These are phyloP conservation scores for Phytophthora fragariae DNA, from an alignment of 352 stramenopile species.

Conservation along the genomic window DNA sequence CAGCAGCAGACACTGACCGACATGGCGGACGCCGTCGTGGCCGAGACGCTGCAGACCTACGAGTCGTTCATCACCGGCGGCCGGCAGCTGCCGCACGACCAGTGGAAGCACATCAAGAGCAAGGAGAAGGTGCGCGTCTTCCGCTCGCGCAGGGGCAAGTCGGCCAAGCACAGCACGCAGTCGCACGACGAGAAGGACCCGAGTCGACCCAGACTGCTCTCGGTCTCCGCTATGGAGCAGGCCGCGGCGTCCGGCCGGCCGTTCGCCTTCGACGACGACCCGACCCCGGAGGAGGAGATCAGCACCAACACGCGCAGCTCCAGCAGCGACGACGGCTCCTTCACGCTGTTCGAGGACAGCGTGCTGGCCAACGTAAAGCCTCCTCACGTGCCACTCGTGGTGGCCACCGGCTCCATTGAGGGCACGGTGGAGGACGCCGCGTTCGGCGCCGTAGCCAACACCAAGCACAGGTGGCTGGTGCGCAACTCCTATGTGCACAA, in stretches of 20 bases:
- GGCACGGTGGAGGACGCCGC: constrained; percentile 44
- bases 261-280: constrained; percentile 33
- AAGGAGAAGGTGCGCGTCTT: constrained; percentile 63
- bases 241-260: constrained; percentile 22
- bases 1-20: constrained; percentile 52
- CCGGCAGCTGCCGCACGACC: constrained; percentile 38
- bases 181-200: constrained; percentile 37
- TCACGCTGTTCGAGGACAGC: constrained; percentile 44
- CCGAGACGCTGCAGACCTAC: constrained; percentile 61
- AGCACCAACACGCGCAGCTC: constrained; percentile 40
- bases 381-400: constrained; percentile 36
- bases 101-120: constrained; percentile 63
- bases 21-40: constrained; percentile 57
- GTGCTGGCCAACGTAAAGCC: constrained; percentile 38
- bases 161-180: constrained; percentile 18
- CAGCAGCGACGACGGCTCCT: constrained; percentile 43
- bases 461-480: constrained; percentile 35
- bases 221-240: constrained; percentile 37
- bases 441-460: constrained; percentile 45
- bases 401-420: constrained; percentile 45
- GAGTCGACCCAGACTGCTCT: constrained; percentile 48
- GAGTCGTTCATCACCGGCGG: constrained; percentile 51
- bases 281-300: constrained; percentile 22
- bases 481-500: constrained; percentile 49
- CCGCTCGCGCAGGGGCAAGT: constrained; percentile 45